Evolutionary conservation across 1,139 yeast species (phyloP).

Genomic region (Yamadazyma pseudoaaseri): DNA sequence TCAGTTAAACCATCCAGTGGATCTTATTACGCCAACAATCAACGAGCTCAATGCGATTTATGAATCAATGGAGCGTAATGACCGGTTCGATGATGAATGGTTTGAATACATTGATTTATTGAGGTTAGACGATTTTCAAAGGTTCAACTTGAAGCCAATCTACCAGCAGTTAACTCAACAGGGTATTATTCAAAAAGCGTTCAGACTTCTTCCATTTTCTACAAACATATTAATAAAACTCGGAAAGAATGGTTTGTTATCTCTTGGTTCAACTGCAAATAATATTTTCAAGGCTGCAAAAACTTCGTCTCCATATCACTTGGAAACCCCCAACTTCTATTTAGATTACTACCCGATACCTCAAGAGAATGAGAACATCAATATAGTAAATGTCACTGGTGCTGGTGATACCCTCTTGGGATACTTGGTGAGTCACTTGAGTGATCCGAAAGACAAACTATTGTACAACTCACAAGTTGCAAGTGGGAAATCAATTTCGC

Average conservation of each 20-base stretch:
- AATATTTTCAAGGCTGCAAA: conserved; percentile 5
- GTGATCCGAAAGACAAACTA: conserved; percentile 24
- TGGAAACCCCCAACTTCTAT: conserved; percentile 26
- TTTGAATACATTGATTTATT: conserved; percentile 68
- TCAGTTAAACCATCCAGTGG: conserved; percentile 23
- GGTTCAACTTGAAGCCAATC: conserved; percentile 25
- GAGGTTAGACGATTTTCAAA: conserved; percentile 49
- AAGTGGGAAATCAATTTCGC: conserved; percentile 48
- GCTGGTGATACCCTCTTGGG: conserved; percentile 76
- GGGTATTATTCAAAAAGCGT: conserved; percentile 69
- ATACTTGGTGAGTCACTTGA: conserved; percentile 28
- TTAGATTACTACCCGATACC: conserved; percentile 66
- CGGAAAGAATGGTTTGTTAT: conserved; percentile 63
- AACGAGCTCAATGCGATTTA: conserved; percentile 59
- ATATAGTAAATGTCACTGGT: conserved; percentile 59
- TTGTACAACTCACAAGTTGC: conserved; percentile 53
- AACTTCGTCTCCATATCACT: conserved; percentile 3
- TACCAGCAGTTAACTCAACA: conserved; percentile 19
- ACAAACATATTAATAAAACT: conserved; percentile 68
- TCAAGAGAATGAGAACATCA: conserved; percentile 24
- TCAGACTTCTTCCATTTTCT: conserved; percentile 68
- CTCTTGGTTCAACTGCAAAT: conserved; percentile 26
- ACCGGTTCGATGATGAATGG: conserved; percentile 65
- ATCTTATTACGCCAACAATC: conserved; percentile 65
- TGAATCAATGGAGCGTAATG: conserved; percentile 45